Conservation (phyloP, 179 eudicot genomes). For the Drosera spatulata region DNA sequence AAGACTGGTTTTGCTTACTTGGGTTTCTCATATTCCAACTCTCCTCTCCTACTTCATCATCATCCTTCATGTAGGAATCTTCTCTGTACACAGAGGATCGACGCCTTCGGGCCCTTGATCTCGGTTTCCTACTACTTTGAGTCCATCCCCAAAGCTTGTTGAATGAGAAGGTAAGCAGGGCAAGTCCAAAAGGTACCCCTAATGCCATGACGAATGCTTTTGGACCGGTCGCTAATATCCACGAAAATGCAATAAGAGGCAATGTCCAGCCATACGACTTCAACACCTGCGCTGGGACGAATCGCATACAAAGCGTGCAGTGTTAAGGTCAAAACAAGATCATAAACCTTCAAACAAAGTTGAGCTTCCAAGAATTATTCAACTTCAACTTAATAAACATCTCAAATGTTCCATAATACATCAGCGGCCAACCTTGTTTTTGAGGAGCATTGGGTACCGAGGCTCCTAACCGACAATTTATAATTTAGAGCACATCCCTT, state of each 20-base stretch:
- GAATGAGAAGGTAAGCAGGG: constrained; percentile 35
- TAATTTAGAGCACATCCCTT: no score
- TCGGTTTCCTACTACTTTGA: constrained; percentile 13
- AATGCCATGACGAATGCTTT: constrained; percentile 79
- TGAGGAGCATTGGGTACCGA: no score
- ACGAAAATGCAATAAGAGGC: constrained; percentile 42
- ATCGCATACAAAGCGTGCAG: background rate
- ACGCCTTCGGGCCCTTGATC: constrained; percentile 15
- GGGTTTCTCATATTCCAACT: constrained; percentile 7
- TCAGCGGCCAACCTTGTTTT: no score
- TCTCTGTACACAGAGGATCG: constrained; percentile 10
- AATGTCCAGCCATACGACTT: constrained; percentile 56
- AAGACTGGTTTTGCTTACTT: constrained; percentile 24
- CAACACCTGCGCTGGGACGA: constrained; percentile 50
- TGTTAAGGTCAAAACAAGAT: background rate
- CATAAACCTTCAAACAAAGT: background rate
- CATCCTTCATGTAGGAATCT: constrained; percentile 6
- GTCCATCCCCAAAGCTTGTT: constrained; percentile 26
- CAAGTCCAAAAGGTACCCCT: constrained; percentile 42
- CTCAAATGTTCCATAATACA: no score
- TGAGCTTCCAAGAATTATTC: no score
- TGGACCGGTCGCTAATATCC: constrained; percentile 59
- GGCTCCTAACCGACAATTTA: no score
- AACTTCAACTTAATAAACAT: no score
- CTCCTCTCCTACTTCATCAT: constrained; percentile 21